These are phyloP conservation scores for Chaetomium cochliodes DNA, from an alignment of 495 filamentous ascomycete species.

Conservation along the genomic window DNA sequence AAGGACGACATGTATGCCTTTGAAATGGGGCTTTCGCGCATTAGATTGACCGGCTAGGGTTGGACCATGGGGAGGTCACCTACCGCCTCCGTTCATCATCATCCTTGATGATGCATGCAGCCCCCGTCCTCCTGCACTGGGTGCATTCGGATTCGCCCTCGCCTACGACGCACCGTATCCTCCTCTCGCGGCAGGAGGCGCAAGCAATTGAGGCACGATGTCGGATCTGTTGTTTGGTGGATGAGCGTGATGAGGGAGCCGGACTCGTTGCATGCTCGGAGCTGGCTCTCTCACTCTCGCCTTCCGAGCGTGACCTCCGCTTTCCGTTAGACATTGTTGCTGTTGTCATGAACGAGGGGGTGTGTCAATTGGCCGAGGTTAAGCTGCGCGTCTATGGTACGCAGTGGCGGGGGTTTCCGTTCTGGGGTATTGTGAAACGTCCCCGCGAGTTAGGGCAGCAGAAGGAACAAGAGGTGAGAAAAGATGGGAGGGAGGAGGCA, in stretches of 20 bases:
- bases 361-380: neutral
- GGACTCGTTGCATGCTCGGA: slow-evolving; percentile 35
- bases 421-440: slow-evolving; percentile 1
- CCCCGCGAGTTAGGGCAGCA: neutral
- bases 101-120: slow-evolving; percentile 56
- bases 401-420: neutral
- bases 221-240: slow-evolving; percentile 38
- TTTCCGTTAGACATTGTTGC: slow-evolving; percentile 22
- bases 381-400: neutral
- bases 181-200: slow-evolving; percentile 49
- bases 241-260: slow-evolving; percentile 28
- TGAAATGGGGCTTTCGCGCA: slow-evolving; percentile 49
- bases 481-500: slow-evolving; percentile 4
- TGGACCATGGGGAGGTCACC: slow-evolving; percentile 11
- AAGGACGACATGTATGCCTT: slow-evolving; percentile 57
- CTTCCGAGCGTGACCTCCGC: slow-evolving; percentile 31
- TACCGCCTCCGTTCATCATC: slow-evolving; percentile 55
- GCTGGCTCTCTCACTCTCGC: slow-evolving; percentile 29
- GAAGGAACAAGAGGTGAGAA: slow-evolving; percentile 1
- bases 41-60: slow-evolving; percentile 1
- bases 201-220: slow-evolving; percentile 45
- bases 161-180: slow-evolving; percentile 57
- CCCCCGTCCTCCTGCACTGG: slow-evolving; percentile 52
- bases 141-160: slow-evolving; percentile 51
- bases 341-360: slow-evolving; percentile 12